These are phyloP conservation scores for Anacardium occidentale DNA, from an alignment of 345 rosid genomes.

Conservation along the genomic window DNA sequence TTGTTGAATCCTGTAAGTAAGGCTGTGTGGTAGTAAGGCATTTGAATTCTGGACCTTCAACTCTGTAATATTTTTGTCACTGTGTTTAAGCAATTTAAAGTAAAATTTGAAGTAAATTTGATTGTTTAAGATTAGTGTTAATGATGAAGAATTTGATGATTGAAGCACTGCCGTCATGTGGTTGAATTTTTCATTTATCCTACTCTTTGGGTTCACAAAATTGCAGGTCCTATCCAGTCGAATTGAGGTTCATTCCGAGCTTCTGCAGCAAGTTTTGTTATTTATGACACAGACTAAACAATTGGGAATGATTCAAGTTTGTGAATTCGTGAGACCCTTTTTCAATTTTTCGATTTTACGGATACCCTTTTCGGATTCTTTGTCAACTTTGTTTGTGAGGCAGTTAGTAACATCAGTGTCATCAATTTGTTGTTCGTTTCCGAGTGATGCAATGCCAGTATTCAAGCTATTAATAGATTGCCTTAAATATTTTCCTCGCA, in stretches of 20 bases:
- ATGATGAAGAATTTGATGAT: background rate
- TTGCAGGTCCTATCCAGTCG: conserved; percentile 70
- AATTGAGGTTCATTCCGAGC: conserved; percentile 60
- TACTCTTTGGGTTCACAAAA: conserved; percentile 9
- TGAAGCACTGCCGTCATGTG: background rate
- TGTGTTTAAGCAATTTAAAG: background rate
- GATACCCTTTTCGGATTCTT: conserved; percentile 43
- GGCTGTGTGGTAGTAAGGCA: background rate
- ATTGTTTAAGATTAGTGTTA: background rate
- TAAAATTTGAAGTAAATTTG: conserved; percentile 3
- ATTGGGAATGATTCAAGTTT: conserved; percentile 59
- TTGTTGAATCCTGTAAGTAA: background rate
- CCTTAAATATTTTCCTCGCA: conserved; percentile 49
- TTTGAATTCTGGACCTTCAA: background rate
- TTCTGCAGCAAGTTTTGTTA: conserved; percentile 64
- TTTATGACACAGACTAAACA: conserved; percentile 50
- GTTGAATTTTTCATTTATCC: conserved; percentile 8
- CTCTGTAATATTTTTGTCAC: background rate
- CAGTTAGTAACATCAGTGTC: conserved; percentile 66
- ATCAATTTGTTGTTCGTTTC: conserved; percentile 68
- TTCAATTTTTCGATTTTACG: conserved; percentile 53
- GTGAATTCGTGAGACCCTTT: conserved; percentile 76
- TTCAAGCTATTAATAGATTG: conserved; percentile 58
- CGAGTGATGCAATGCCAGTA: conserved; percentile 55
- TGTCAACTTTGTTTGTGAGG: conserved; percentile 48